Percentiles rank a stretch among this genome's conserved stretches.
These are phyloP conservation scores for Tagetes patula DNA, from an alignment of 129 eudicot species.

Conservation along the genomic window DNA sequence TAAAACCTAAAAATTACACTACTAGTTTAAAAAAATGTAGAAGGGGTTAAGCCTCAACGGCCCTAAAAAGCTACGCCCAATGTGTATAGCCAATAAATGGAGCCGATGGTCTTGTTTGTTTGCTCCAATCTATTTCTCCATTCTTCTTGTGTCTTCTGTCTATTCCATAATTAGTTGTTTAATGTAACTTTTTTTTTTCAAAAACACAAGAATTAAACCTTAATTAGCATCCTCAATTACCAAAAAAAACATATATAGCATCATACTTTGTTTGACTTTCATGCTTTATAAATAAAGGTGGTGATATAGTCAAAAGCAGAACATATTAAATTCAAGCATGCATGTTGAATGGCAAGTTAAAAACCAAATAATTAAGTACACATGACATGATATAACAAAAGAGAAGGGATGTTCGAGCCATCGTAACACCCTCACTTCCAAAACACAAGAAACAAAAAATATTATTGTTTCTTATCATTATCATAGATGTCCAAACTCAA, in stretches of 20 bases:
- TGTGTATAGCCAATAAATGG: no score
- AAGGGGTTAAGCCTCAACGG: no score
- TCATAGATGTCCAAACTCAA: neutral
- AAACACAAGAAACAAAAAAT: neutral
- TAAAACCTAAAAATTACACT: no score
- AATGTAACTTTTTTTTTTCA: no score
- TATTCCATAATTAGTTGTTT: no score
- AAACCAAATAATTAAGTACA: neutral
- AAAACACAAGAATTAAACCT: no score
- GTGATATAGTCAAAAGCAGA: neutral
- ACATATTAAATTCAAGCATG: slow-evolving; percentile 1
- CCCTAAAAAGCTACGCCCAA: no score
- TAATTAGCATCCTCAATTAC: neutral
- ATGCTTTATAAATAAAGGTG: neutral
- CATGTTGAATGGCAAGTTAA: neutral
- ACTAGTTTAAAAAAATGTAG: no score
- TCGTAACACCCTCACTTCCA: neutral
- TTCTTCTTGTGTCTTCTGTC: no score
- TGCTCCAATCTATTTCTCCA: no score
- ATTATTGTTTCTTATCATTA: neutral
- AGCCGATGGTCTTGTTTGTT: no score
- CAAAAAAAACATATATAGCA: neutral
- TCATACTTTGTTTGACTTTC: neutral
- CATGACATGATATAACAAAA: neutral
- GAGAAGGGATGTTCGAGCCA: neutral